Evolutionary conservation across 176 grass and related monocot genomes (phyloP).

Genomic region (Carex littledalei): DNA sequence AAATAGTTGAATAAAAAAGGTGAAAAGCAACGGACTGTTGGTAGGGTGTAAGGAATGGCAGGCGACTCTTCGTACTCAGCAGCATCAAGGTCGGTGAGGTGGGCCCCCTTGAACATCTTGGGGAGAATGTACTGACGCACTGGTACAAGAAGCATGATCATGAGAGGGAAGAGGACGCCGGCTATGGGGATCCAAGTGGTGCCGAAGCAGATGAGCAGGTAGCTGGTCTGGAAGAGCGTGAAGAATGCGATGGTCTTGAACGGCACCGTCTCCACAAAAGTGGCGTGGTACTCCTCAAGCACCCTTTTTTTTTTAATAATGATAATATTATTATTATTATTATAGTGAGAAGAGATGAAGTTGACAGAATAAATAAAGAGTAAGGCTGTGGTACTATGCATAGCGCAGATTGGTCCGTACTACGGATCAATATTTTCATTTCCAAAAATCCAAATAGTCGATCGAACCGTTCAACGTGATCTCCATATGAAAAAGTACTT

Average conservation of each 20-base stretch:
- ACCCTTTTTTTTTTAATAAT: slow-evolving; percentile 65
- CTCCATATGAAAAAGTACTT: too few relatives aligned
- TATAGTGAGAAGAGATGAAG: not conserved
- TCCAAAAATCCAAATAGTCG: too few relatives aligned
- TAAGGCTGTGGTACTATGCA: too few relatives aligned
- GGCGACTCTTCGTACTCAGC: slow-evolving; percentile 88
- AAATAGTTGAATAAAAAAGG: not conserved
- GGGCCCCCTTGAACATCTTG: slow-evolving; percentile 95
- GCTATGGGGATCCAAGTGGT: slow-evolving; percentile 98
- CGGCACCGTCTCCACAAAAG: slow-evolving; percentile 91
- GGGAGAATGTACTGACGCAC: slow-evolving; percentile 93
- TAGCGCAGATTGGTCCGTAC: too few relatives aligned
- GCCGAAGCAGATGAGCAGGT: slow-evolving; percentile 89
- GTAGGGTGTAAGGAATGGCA: slow-evolving; percentile 69
- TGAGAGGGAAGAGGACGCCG: slow-evolving; percentile 91
- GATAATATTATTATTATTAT: slow-evolving; percentile 21
- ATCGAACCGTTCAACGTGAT: too few relatives aligned
- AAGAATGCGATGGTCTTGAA: slow-evolving; percentile 92
- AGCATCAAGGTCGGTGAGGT: slow-evolving; percentile 84
- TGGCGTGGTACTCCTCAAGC: slow-evolving; percentile 85
- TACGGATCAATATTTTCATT: too few relatives aligned
- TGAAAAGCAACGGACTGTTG: slow-evolving; percentile 46
- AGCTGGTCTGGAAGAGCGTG: slow-evolving; percentile 79
- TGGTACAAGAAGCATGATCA: slow-evolving; percentile 97
- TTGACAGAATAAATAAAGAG: not conserved